Evolutionary conservation across 2,329 filamentous ascomycete genomes (phyloP), one percentile per base, ranked within the genome.

Genomic region (Decorospora gaudefroyi): DNA sequence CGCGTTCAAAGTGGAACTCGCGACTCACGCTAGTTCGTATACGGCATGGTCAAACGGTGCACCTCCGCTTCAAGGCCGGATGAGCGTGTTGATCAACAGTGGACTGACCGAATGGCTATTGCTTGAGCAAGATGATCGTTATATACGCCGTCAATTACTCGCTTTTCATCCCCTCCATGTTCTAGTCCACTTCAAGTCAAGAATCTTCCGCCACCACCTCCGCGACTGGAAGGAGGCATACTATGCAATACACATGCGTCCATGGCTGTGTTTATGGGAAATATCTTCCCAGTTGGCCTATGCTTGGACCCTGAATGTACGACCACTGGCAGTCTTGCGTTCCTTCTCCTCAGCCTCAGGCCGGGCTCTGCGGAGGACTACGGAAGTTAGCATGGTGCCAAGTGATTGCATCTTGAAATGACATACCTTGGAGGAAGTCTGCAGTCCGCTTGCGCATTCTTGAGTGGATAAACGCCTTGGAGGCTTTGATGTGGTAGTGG

Each of bases 401-500:
- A 11, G 3, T 11, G 12, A 16, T 22, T 4, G 16, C 15, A 5
- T 11, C 2, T 10, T 12, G 0, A 25, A 3, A 26, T 12, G 33
- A 60, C 79, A 69, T 77, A 92, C 90, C 89, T 82, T 99, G 95
- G 45, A 99, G 83, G 78, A 99, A 99, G 72, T 99, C 95, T 35
- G 93, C 93, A 7, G 95, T 99, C 71, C 93, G 84, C 78, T 92
- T 89, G 69, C 93, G 86, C 93, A 99, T 99, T 65, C 95, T 84
- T 22, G 91, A 95, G 79, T 99, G 93, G 57, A 99, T 99, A 68
- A 96, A 99, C 39, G 95, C 93, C 79, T 99, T 99, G 52, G 91
- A 96, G 19, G 93, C 95, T 76, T 99, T 99, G 76, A 99, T 99
- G 74, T 99, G 93, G 73, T 99, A 99, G 74, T 99, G 93, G 80